These are phyloP conservation scores for Starmerella geochares DNA, from an alignment of 805 yeast species.

Conservation along the genomic window DNA sequence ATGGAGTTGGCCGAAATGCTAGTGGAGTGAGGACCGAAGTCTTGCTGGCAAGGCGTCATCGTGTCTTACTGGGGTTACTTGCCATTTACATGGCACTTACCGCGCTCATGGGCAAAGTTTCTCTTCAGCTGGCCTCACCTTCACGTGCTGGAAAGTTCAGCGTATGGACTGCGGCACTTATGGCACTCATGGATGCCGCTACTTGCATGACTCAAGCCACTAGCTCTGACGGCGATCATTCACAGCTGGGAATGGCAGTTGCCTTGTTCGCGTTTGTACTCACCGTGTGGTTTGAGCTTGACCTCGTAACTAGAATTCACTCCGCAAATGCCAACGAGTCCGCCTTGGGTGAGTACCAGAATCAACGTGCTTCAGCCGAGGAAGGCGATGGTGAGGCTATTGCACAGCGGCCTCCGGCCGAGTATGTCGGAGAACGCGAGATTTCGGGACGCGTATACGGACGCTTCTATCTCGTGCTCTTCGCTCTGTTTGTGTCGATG, in stretches of 20 bases:
- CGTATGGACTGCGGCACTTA: conserved; percentile 4
- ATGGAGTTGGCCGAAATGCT: background rate
- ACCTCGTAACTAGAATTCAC: background rate
- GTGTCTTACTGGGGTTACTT: background rate
- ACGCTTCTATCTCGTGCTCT: background rate
- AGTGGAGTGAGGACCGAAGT: background rate
- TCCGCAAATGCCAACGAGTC: conserved; percentile 4
- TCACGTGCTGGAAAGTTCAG: conserved; percentile 1
- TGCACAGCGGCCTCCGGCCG: background rate
- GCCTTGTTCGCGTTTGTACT: conserved; percentile 1
- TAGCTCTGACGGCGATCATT: background rate
- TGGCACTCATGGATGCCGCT: conserved; percentile 2
- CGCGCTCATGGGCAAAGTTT: background rate
- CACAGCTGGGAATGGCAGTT: background rate
- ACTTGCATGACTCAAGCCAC: background rate
- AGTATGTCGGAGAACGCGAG: conserved; percentile 5
- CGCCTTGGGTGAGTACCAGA: background rate
- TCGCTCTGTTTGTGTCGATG: background rate
- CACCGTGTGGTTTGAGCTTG: conserved; percentile 7
- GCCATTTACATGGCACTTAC: background rate
- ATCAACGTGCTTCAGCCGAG: background rate
- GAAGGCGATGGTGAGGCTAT: background rate
- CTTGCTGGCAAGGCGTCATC: background rate
- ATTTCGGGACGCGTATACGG: conserved; percentile 4
- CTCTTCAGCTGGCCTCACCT: background rate